phyloP scores from a whole-genome alignment of 257 asterid species.

The Scutellaria galericulata region DNA sequence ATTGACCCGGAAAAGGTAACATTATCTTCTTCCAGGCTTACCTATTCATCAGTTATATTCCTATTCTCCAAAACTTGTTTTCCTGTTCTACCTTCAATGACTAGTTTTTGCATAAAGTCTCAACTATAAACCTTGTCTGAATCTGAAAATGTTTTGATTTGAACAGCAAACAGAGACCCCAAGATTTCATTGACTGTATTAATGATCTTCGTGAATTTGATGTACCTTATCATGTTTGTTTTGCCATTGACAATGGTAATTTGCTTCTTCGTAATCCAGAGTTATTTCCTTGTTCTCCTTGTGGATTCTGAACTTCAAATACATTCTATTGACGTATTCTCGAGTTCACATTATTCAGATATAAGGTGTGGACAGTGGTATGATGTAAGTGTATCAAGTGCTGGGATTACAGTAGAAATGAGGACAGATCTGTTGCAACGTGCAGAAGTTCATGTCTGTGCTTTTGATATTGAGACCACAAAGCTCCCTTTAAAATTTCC shows the following conservation, averaged over 20 bases:
- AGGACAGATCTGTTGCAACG: constrained; percentile 95
- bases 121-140: constrained; percentile 32
- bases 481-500: constrained; percentile 98
- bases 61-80: constrained; percentile 3
- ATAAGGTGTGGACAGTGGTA: constrained; percentile 98
- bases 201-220: constrained; percentile 96
- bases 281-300: constrained; percentile 21
- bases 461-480: constrained; percentile 99
- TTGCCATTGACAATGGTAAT: constrained; percentile 94
- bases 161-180: constrained; percentile 83
- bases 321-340: constrained; percentile 38
- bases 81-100: constrained; percentile 10
- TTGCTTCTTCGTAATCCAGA: constrained; percentile 28
- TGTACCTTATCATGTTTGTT: constrained; percentile 96
- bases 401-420: constrained; percentile 69
- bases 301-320: constrained; percentile 23
- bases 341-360: constrained; percentile 58
- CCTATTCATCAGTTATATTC: constrained; percentile 9
- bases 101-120: constrained; percentile 20
- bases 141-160: constrained; percentile 35
- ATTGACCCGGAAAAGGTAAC: constrained; percentile 83
- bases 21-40: neutral
- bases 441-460: constrained; percentile 98
- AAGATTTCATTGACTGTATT: constrained; percentile 90
- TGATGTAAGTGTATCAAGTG: constrained; percentile 80